Evolutionary conservation across 768 basidiomycete species (phyloP), one percentile per base, ranked within the genome.

Genomic region (Tulasnella sp.): DNA sequence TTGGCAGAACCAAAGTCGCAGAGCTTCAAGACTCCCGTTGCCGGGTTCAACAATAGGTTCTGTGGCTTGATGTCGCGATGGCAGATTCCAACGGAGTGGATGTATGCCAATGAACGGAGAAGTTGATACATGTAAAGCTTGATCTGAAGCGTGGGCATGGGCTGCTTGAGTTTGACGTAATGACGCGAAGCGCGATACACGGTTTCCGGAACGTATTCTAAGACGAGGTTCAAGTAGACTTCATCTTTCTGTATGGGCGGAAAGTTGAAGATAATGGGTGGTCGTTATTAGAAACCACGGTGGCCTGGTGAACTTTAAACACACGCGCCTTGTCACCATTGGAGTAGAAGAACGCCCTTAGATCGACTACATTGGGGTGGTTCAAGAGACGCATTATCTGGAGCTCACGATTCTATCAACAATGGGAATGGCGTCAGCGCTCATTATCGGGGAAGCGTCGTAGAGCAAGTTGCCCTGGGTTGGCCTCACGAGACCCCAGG

Each of bases 71-170:
- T 99, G 86, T 99, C 98, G 85, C 98, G 94, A 88, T 99, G 98
- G 86, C 98, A 99, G 84, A 99, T 99, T 84, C 98, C 98, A 83
- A 99, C 95, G 28, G 96, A 98, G 86, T 99, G 98, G 86, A 99
- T 99, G 90, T 99, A 99, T 83, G 97, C 96, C 81, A 99, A 90
- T 22, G 98, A 99, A 81, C 98, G 96, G 83, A 99, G 89, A 83
- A 99, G 94, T 87, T 99, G 96, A 87, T 98, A 98, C 97, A 98
- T 99, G 90, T 99, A 99, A 85, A 99, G 88, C 89, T 99, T 99
- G 90, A 99, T 97, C 89, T 99, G 98, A 77, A 98, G 92, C 92
- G 96, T 98, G 42, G 98, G 98, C 98, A 99, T 99, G 81, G 96
- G 95, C 86, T 99, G 98, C 89, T 99, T 99, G 88, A 99, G 94